phyloP scores from a whole-genome alignment of 2,329 filamentous ascomycete species.

The Claviceps fusiformis region DNA sequence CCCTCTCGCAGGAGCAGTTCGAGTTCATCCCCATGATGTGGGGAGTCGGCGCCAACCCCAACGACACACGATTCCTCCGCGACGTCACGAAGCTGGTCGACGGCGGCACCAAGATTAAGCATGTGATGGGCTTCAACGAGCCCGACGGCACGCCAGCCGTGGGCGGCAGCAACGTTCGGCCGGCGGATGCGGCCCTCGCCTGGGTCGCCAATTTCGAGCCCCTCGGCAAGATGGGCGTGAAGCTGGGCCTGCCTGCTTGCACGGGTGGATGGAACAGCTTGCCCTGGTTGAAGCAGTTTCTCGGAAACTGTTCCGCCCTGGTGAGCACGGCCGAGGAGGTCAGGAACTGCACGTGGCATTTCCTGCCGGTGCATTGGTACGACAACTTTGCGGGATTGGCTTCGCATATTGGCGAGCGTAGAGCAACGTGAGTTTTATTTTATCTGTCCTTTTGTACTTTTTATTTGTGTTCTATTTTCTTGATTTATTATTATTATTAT shows the following conservation, averaged over 20 bases:
- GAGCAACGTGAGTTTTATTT: constrained; percentile 17
- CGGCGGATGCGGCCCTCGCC: constrained; percentile 46
- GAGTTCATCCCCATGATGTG: constrained; percentile 75
- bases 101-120: constrained; percentile 42
- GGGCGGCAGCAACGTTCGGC: constrained; percentile 50
- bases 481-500: no score
- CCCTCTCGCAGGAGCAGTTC: constrained; percentile 39
- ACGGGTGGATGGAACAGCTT: constrained; percentile 48
- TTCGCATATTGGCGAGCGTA: constrained; percentile 45
- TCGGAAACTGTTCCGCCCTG: constrained; percentile 47
- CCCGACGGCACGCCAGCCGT: constrained; percentile 44
- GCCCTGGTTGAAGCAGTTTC: constrained; percentile 53
- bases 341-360: constrained; percentile 47
- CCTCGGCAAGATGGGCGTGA: constrained; percentile 47
- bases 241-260: constrained; percentile 57
- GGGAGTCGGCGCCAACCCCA: constrained; percentile 38
- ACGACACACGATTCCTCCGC: constrained; percentile 46
- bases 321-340: constrained; percentile 28
- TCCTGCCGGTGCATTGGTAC: constrained; percentile 54
- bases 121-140: constrained; percentile 69
- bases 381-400: constrained; percentile 57
- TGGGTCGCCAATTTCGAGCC: constrained; percentile 65
- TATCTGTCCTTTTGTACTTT: no score
- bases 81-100: constrained; percentile 41
- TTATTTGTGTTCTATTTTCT: no score